Base-by-base conservation (phyloP, 148 eudicot species). In the Polygonum maritimum region DNA sequence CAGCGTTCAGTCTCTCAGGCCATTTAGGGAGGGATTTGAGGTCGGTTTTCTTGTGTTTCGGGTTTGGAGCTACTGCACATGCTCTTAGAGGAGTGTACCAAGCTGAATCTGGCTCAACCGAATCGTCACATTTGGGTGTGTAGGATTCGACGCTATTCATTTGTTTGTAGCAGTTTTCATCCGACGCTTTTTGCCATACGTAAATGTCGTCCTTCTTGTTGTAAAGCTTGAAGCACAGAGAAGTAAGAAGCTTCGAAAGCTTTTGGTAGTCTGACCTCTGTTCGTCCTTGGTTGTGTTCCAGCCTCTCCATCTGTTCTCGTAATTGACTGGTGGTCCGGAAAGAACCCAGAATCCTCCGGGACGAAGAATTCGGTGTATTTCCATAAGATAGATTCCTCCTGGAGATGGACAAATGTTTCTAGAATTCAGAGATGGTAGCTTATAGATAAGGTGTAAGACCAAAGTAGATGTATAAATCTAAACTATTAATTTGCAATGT, bases 281-380 rank as follows among this genome's bases (percentile, higher is more conserved):
- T 16, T 84, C 96, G 60, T 88, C 97, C 40, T 89, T 74, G 0
- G 98, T 95, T 18, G 98, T 90, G 80, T 95, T 91, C 98, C 98
- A 95, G 78, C 98, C 98, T 82, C 86, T 80, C 97, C 96, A 95
- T 33, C 89, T 93, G 76, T 83, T 80, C 76, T 89, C 82, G 40
- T 95, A 95, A 87, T 95, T 95, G 78, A 95, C 89, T 5, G 98
- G 98, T 13, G 98, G 98, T 14, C 98, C 98, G 2, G 98, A 95
- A 19, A 95, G 98, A 26, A 92, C 87, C 98, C 98, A 95, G 81
- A 95, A 95, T 63, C 98, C 98, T 73, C 96, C 97, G 0, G 98
- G 97, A 3, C 98, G 87, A 40, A 95, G 93, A 33, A 95, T 89
- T 9, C 98, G 92, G 78, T 95, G 91, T 76, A 95, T 79, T 82